Base-by-base conservation (phyloP, 2,329 filamentous ascomycete species). In the Cercospora sp. region DNA sequence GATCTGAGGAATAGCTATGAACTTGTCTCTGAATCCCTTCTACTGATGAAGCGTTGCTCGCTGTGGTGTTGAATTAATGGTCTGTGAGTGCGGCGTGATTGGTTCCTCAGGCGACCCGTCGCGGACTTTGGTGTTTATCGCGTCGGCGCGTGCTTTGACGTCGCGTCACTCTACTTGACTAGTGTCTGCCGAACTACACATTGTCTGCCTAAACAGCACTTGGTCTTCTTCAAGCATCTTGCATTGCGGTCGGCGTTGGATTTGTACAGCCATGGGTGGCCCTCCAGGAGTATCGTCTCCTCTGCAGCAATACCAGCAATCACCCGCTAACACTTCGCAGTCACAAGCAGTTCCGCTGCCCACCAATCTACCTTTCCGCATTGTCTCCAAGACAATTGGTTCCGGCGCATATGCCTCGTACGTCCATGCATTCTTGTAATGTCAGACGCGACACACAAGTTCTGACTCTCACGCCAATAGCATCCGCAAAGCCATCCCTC, bases 351-450 rank as follows among this genome's bases (percentile, higher is more conserved):
- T 93, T 77, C 93, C 94, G 72, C 84, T 98, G 61, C 95, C 95
- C 26, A 84, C 77, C 70, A 89, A 97, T 76, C 85, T 99, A 60
- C 95, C 95, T 63, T 99, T 99, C 80, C 89, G 94, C 72, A 90
- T 99, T 77, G 87, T 99, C 75, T 98, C 95, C 69, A 95, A 95
- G 80, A 99, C 95, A 13, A 97, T 99, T 75, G 95, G 95, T 65
- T 91, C 93, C 78, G 95, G 95, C 75, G 95, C 95, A 74, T 99
- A 99, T 86, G 95, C 95, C 79, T 98, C 93, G 94, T 97, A 82
- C 81, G 86, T 30, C 13, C 20, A 78, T 60, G 42, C 58, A 45
- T 65, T 6, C n/a, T 36, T 5, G 13, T 23, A 57, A 69, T 16
- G 70, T 68, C 26, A 26, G 20, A 33, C 16, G 13, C 55, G 31